Evolutionary conservation across 108 stramenopile species (phyloP).

Genomic region (Pseudonitzschia delicatissima): DNA sequence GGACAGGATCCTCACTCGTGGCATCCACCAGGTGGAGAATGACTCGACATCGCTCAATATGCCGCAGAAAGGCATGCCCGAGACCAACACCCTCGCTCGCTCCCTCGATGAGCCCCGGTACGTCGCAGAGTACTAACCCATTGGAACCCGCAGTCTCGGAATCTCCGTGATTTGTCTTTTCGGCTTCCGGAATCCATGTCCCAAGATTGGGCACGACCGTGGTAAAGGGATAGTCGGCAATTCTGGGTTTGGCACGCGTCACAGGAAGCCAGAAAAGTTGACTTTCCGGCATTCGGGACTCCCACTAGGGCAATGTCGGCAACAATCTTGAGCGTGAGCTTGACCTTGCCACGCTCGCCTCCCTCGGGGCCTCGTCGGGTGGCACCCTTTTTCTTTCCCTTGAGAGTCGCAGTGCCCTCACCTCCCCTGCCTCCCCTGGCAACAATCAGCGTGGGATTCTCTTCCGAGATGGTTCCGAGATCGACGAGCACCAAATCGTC

Average conservation of each 20-base stretch:
- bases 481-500: slow-evolving; percentile 14
- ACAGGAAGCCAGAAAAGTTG: slow-evolving; percentile 87
- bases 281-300: slow-evolving; percentile 94
- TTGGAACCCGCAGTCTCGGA: slow-evolving; percentile 43
- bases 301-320: slow-evolving; percentile 95
- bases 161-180: background rate
- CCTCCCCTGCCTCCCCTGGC: slow-evolving; percentile 73
- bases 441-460: slow-evolving; percentile 45
- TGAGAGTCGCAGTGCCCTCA: slow-evolving; percentile 65
- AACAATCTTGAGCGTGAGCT: slow-evolving; percentile 92
- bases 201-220: slow-evolving; percentile 96
- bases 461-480: slow-evolving; percentile 42
- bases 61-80: slow-evolving; percentile 89
- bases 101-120: slow-evolving; percentile 90
- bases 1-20: slow-evolving; percentile 81
- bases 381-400: slow-evolving; percentile 68
- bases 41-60: slow-evolving; percentile 92
- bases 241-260: slow-evolving; percentile 94
- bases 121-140: slow-evolving; percentile 83
- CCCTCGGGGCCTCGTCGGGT: slow-evolving; percentile 56
- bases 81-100: slow-evolving; percentile 86
- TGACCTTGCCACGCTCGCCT: slow-evolving; percentile 76
- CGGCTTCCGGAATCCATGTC: slow-evolving; percentile 78
- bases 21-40: slow-evolving; percentile 94
- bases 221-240: slow-evolving; percentile 92